Percentiles rank a stretch among this genome's conserved stretches.
phyloP scores from a whole-genome alignment of 495 filamentous ascomycete genomes.

The Penicillium herquei region DNA sequence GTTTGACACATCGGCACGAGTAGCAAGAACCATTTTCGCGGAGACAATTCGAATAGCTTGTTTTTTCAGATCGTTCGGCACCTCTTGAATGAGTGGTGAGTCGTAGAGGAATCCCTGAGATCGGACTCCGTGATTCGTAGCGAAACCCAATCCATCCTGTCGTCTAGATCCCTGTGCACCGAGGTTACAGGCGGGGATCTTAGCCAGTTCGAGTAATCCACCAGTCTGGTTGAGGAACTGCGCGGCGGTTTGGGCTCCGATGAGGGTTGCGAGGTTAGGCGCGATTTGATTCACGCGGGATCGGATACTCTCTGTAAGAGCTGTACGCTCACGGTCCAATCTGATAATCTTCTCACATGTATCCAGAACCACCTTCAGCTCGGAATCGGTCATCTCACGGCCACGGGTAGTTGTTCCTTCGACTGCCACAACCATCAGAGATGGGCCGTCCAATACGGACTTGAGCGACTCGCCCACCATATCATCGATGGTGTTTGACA shows the following conservation, averaged over 20 bases:
- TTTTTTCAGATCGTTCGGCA: slow-evolving; percentile 82
- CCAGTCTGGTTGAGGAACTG: slow-evolving; percentile 93
- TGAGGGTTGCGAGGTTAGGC: slow-evolving; percentile 88
- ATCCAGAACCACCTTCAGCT: slow-evolving; percentile 70
- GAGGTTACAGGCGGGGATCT: slow-evolving; percentile 90
- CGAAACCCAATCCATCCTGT: slow-evolving; percentile 77
- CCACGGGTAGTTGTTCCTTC: slow-evolving; percentile 90
- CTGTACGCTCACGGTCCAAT: slow-evolving; percentile 83
- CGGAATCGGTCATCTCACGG: slow-evolving; percentile 66
- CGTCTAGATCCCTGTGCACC: slow-evolving; percentile 86
- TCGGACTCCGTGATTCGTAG: slow-evolving; percentile 88
- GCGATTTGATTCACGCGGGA: slow-evolving; percentile 96
- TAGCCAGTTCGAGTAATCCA: slow-evolving; percentile 82
- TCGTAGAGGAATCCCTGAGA: slow-evolving; percentile 94
- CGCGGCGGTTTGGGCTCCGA: slow-evolving; percentile 93
- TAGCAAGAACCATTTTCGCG: slow-evolving; percentile 88
- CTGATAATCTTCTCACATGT: slow-evolving; percentile 86
- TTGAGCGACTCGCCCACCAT: slow-evolving; percentile 70
- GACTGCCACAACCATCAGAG: slow-evolving; percentile 93
- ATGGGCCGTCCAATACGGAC: slow-evolving; percentile 78
- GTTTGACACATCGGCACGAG: slow-evolving; percentile 85
- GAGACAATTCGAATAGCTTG: slow-evolving; percentile 96
- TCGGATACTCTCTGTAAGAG: slow-evolving; percentile 91
- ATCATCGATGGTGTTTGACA: slow-evolving; percentile 70
- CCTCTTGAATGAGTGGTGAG: slow-evolving; percentile 78